A percentile compares a stretch with the other conserved stretches of the same genome.
phyloP scores from a whole-genome alignment of 2,329 filamentous ascomycete genomes.

The Fragosphaeria purpurea region DNA sequence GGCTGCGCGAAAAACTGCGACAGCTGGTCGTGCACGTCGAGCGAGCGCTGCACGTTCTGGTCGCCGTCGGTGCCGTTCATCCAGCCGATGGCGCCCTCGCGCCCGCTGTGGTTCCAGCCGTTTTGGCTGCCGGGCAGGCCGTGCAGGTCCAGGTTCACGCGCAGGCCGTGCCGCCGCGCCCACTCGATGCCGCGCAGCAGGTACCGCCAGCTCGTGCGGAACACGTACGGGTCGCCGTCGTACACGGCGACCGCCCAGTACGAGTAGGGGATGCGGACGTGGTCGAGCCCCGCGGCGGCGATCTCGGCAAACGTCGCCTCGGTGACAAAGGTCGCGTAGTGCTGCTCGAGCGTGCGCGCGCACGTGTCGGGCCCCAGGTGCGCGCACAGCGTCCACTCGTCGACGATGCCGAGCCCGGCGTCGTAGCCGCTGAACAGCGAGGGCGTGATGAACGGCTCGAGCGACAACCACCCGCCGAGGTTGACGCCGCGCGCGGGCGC shows the following conservation, averaged over 20 bases:
- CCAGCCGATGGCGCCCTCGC: conserved; percentile 73
- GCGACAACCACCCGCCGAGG: conserved; percentile 82
- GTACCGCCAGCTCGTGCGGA: conserved; percentile 84
- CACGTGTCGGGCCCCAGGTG: conserved; percentile 59
- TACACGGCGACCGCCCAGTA: conserved; percentile 92
- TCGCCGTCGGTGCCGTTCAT: conserved; percentile 79
- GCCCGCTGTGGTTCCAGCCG: conserved; percentile 93
- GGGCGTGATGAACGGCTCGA: conserved; percentile 93
- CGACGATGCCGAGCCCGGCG: conserved; percentile 56
- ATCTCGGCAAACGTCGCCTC: conserved; percentile 80
- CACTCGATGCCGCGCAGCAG: conserved; percentile 88
- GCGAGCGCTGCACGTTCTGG: conserved; percentile 66
- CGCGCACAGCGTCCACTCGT: conserved; percentile 73
- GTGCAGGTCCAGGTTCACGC: conserved; percentile 88
- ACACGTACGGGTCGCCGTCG: conserved; percentile 76
- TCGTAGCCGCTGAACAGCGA: conserved; percentile 68
- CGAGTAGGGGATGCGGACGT: conserved; percentile 89
- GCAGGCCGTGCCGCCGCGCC: conserved; percentile 81
- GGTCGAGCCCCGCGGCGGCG: conserved; percentile 77
- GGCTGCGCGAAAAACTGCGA: conserved; percentile 89
- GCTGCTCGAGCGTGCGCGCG: conserved; percentile 65
- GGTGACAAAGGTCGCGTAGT: conserved; percentile 83
- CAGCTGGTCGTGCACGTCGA: conserved; percentile 79
- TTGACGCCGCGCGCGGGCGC: conserved; percentile 84
- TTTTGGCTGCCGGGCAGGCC: conserved; percentile 90